phyloP scores from a whole-genome alignment of 2,329 filamentous ascomycete species.

The Harringtonia lauricola region DNA sequence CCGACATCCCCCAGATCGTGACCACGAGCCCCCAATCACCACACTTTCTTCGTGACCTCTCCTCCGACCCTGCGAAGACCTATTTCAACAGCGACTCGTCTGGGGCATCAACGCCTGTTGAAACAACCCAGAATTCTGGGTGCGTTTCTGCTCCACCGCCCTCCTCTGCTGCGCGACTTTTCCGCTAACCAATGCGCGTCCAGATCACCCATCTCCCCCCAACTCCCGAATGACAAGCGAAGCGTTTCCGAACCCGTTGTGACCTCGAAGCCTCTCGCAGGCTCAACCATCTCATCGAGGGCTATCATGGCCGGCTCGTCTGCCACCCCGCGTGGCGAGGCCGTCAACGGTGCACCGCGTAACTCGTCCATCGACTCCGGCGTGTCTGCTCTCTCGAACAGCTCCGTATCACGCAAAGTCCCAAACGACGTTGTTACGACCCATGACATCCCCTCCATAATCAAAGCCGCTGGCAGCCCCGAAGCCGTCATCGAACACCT shows the following conservation, averaged over 20 bases:
- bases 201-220: constrained; percentile 18
- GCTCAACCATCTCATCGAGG: constrained; percentile 24
- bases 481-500: constrained; percentile 84
- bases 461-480: constrained; percentile 75
- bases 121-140: constrained; percentile 17
- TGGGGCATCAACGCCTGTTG: constrained; percentile 20
- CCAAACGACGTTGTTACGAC: constrained; percentile 46
- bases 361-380: constrained; percentile 89
- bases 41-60: constrained; percentile 10
- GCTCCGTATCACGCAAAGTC: constrained; percentile 44
- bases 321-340: constrained; percentile 27
- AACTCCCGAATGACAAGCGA: constrained; percentile 37
- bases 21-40: constrained; percentile 19
- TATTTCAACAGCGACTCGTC: constrained; percentile 28
- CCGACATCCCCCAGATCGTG: constrained; percentile 20
- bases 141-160: constrained; percentile 14
- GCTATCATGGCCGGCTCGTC: constrained; percentile 37
- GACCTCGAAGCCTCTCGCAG: constrained; percentile 30
- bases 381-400: constrained; percentile 64
- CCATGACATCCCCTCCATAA: constrained; percentile 68
- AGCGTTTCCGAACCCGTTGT: constrained; percentile 31
- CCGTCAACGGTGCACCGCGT: constrained; percentile 39
- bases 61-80: constrained; percentile 17
- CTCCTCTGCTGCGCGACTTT: neutral
- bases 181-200: neutral